Evolutionary conservation across 495 filamentous ascomycete genomes (phyloP), one percentile per base, ranked within the genome.

Genomic region (Aspergillus asperescens): DNA sequence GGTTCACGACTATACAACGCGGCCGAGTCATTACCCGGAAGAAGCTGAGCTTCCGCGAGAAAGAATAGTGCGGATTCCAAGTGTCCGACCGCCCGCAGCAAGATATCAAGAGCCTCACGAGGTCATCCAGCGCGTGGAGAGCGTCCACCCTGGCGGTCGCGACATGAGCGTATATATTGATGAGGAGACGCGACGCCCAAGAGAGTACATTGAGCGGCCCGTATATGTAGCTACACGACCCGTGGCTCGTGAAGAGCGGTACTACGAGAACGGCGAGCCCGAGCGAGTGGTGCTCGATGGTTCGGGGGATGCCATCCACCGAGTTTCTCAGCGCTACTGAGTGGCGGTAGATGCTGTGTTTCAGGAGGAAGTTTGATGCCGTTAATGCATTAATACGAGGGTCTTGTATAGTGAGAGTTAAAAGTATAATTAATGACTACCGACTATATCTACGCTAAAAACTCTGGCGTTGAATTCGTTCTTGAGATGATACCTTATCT

Each of bases 51-150:
- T 69, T 5, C 67, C 79, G 10, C 71, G 75, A 15, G 79, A 83
- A 31, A 77, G 79, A 45, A 61, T 80, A n/a, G 58, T 82, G 20
- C 70, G 82, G 49, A 70, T 79, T 24, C 56, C 76, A 7, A 86
- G 82, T 62, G 78, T 82, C 18, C 77, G 81, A 45, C 83, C 83
- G 3, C 72, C 73, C 37, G 58, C 67, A 25, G 52, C 73, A 24
- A 77, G 79, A 29, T 85, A 86, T 56, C 80, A 85, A 52, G 61
- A 74, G 27, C 69, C 68, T 18, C 70, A 67, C 52, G 74, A 76
- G 46, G 63, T 71, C 18, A 54, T 73, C 32, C 64, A 76, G 49
- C 73, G 80, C 25, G 72, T 79, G 45, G 72, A 71, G 19, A 81
- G 77, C 47, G 68, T 79, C 29, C 74, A 74, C 12, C 79, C 81